These are phyloP conservation scores for Wallacemonas rigidus DNA, from an alignment of 208 protist genomes.

Conservation along the genomic window DNA sequence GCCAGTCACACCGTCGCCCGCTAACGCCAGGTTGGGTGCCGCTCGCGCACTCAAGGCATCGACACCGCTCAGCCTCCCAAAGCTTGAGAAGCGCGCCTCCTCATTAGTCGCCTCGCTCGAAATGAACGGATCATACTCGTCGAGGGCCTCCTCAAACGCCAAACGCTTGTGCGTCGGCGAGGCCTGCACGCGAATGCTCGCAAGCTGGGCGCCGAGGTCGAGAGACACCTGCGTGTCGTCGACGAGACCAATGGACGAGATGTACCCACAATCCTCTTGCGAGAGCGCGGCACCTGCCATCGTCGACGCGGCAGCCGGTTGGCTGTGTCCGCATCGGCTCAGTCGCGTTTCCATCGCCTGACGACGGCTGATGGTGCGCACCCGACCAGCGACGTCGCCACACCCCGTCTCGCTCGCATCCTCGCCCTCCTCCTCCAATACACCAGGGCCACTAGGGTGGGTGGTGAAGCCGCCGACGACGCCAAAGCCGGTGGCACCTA, in stretches of 20 bases:
- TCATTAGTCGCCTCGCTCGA: neutral
- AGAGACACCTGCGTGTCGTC: constrained; percentile 11
- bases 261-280: neutral
- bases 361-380: constrained; percentile 7
- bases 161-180: constrained; percentile 75
- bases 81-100: neutral
- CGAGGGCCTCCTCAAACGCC: constrained; percentile 52
- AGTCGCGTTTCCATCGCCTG: constrained; percentile 5
- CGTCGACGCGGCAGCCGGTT: neutral
- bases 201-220: constrained; percentile 9
- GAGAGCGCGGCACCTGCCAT: neutral
- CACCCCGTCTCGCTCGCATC: neutral
- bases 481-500: too few species aligned
- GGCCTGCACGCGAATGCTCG: constrained; percentile 26
- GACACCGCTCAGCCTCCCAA: neutral
- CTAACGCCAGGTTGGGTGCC: too few species aligned
- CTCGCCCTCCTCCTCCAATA: neutral
- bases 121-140: constrained; percentile 22
- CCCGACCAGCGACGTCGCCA: neutral
- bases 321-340: neutral
- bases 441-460: too few species aligned
- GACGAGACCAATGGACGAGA: constrained; percentile 9
- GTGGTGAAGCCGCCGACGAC: too few species aligned
- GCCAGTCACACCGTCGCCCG: too few species aligned
- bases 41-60: neutral